These are phyloP conservation scores for Didymella lethalis DNA, from an alignment of 2,329 filamentous ascomycete species.

Conservation along the genomic window DNA sequence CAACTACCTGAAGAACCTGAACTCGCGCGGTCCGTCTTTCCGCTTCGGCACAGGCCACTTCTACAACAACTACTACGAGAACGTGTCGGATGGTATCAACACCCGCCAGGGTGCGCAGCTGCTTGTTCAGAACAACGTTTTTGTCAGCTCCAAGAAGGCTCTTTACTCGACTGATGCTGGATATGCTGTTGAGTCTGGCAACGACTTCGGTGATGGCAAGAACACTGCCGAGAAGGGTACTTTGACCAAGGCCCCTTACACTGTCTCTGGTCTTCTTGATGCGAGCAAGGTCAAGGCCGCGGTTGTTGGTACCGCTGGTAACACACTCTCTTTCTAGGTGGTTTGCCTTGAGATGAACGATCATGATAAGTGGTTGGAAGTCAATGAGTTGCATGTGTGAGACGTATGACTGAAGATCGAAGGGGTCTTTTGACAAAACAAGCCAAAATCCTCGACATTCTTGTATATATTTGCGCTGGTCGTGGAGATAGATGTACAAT, in stretches of 20 bases:
- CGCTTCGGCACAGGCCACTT: conserved; percentile 73
- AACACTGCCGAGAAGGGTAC: conserved; percentile 47
- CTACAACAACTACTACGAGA: conserved; percentile 61
- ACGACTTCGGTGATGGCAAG: conserved; percentile 49
- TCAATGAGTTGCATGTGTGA: background rate
- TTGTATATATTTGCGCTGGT: conserved; percentile 24
- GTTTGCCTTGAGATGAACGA: background rate
- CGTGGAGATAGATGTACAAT: conserved; percentile 14
- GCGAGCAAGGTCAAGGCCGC: conserved; percentile 48
- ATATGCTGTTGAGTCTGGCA: conserved; percentile 49
- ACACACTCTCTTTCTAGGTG: conserved; percentile 48
- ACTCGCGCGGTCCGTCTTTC: conserved; percentile 68
- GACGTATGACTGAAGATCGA: conserved; percentile 5
- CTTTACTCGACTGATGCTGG: conserved; percentile 48
- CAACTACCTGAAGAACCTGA: conserved; percentile 71
- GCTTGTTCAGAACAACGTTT: conserved; percentile 55
- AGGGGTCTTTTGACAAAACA: background rate
- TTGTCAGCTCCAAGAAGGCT: conserved; percentile 44
- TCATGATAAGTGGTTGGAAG: conserved; percentile 5
- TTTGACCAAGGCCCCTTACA: conserved; percentile 47
- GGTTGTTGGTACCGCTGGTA: conserved; percentile 52
- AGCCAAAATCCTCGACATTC: background rate
- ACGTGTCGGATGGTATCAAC: conserved; percentile 52
- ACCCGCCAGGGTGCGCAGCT: conserved; percentile 54
- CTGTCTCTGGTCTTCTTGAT: conserved; percentile 42